phyloP scores from a whole-genome alignment of 495 filamentous ascomycete genomes.

The Hypomontagnella monticulosa region DNA sequence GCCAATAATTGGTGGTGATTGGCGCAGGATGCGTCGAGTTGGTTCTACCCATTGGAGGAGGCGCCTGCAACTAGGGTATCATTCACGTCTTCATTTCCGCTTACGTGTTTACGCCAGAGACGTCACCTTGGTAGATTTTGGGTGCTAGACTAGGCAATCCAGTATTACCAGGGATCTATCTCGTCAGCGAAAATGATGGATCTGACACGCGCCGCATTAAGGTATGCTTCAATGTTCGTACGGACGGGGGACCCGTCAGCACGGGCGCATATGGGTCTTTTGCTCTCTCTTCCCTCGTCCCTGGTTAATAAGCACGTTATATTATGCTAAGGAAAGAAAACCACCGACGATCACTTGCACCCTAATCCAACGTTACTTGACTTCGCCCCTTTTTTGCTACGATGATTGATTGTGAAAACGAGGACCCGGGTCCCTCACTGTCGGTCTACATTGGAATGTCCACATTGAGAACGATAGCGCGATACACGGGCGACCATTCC shows the following conservation, averaged over 20 bases:
- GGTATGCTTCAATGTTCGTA: background rate
- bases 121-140: background rate
- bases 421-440: background rate
- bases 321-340: slow-evolving; percentile 2
- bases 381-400: slow-evolving; percentile 22
- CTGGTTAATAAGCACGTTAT: background rate
- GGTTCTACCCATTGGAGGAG: slow-evolving; percentile 4
- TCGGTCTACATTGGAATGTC: background rate
- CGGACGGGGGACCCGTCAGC: slow-evolving; percentile 4
- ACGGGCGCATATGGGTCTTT: slow-evolving; percentile 1
- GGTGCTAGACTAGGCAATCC: slow-evolving; percentile 6
- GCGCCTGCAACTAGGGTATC: slow-evolving; percentile 8
- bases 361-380: slow-evolving; percentile 39
- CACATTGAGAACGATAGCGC: slow-evolving; percentile 4
- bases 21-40: slow-evolving; percentile 14
- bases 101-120: slow-evolving; percentile 25
- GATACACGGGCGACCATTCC: background rate
- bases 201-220: slow-evolving; percentile 20
- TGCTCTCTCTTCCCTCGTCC: background rate
- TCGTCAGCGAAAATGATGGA: slow-evolving; percentile 21
- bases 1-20: slow-evolving; percentile 1
- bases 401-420: slow-evolving; percentile 7
- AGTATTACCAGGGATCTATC: slow-evolving; percentile 21
- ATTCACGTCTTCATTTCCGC: slow-evolving; percentile 10
- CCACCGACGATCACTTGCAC: slow-evolving; percentile 17